Conservation (phyloP, 768 basidiomycete species). For the Boletus rubropictus region DNA sequence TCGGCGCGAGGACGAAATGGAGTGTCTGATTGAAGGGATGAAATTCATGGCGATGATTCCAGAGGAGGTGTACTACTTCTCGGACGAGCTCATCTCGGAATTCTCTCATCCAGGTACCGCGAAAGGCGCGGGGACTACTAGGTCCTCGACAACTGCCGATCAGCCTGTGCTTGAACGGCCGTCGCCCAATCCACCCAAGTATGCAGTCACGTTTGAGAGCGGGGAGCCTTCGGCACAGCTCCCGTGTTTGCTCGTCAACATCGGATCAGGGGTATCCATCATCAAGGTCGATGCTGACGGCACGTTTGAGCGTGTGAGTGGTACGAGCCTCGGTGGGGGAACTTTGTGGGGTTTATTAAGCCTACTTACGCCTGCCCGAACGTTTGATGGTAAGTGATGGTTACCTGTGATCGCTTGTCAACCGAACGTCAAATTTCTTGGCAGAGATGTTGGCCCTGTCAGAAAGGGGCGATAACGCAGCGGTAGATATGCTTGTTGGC, state of each 20-base stretch:
- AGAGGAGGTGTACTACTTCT: constrained; percentile 97
- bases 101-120: constrained; percentile 35
- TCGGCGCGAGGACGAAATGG: constrained; percentile 94
- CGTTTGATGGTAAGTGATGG: constrained; percentile 83
- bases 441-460: constrained; percentile 95
- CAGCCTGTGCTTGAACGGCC: constrained; percentile 62
- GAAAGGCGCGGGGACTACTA: constrained; percentile 4
- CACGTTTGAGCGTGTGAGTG: constrained; percentile 91
- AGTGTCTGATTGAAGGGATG: constrained; percentile 92
- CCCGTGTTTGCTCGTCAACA: constrained; percentile 95
- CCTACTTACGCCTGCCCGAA: constrained; percentile 88
- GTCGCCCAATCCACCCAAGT: constrained; percentile 85
- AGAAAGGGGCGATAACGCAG: constrained; percentile 87
- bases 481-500: constrained; percentile 97
- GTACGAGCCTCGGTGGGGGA: constrained; percentile 94
- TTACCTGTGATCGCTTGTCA: not conserved
- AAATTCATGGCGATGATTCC: constrained; percentile 95
- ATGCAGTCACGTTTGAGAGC: constrained; percentile 80
- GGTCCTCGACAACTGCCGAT: constrained; percentile 10
- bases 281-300: constrained; percentile 97
- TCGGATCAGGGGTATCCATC: constrained; percentile 95
- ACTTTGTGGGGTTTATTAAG: constrained; percentile 96
- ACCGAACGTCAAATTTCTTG: constrained; percentile 5
- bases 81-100: constrained; percentile 88
- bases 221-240: constrained; percentile 78